Conservation (phyloP, 306 rosid species). For the Styphnolobium japonicum region DNA sequence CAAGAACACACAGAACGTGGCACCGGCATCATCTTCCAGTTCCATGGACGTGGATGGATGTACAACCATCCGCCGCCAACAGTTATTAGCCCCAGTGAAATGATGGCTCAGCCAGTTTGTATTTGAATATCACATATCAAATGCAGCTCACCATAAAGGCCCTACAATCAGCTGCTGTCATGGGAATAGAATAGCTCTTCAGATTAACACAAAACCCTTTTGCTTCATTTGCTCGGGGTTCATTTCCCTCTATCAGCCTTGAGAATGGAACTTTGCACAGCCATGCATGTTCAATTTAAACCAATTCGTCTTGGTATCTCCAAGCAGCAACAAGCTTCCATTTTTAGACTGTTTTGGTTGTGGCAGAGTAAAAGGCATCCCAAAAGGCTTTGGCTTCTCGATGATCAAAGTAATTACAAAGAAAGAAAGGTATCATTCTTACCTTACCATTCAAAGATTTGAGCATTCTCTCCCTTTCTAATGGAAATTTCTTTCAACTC, state of each 20-base stretch:
- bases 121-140: constrained; percentile 3
- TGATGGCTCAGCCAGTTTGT: background rate
- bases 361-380: background rate
- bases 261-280: background rate
- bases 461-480: background rate
- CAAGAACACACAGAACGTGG: background rate
- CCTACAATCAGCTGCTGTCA: background rate
- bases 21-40: constrained; percentile 5
- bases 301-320: background rate
- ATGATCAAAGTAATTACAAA: background rate
- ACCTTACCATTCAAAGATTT: background rate
- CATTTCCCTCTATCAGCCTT: background rate
- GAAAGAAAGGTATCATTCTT: background rate
- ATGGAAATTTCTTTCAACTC: background rate
- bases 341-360: background rate
- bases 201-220: background rate
- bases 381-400: background rate
- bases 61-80: background rate
- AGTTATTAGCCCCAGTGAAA: background rate
- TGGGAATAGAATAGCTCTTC: background rate
- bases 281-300: background rate
- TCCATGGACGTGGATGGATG: background rate
- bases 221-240: background rate
- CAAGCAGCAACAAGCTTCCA: background rate
- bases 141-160: background rate